Evolutionary conservation across 306 rosid species (phyloP).

Genomic region (Canavalia ensiformis): DNA sequence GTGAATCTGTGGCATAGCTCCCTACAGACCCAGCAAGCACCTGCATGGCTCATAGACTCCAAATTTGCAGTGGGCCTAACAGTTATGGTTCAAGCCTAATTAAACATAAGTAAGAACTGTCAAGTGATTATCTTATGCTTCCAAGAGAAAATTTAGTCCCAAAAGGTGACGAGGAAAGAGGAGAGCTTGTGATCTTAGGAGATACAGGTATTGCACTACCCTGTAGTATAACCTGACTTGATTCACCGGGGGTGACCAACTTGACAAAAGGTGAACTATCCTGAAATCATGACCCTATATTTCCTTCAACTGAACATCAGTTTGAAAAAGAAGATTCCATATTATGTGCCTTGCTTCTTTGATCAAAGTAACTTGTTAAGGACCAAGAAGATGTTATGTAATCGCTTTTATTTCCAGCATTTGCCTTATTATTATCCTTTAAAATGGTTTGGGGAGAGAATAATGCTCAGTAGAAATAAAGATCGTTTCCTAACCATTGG

Average conservation of each 20-base stretch:
- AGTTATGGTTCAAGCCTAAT: no score
- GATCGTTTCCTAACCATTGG: constrained; percentile 84
- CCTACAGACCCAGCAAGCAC: no score
- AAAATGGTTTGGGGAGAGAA: constrained; percentile 77
- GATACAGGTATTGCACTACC: constrained; percentile 55
- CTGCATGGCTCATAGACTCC: no score
- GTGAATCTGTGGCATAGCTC: no score
- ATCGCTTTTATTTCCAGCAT: constrained; percentile 69
- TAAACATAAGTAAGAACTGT: neutral
- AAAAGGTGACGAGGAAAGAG: constrained; percentile 86
- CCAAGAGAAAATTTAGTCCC: constrained; percentile 76
- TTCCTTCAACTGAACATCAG: constrained; percentile 71
- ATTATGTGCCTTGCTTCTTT: constrained; percentile 41
- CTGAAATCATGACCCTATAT: constrained; percentile 48
- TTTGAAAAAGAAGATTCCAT: constrained; percentile 51
- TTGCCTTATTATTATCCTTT: constrained; percentile 91
- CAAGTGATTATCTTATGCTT: constrained; percentile 55
- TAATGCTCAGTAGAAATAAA: constrained; percentile 79
- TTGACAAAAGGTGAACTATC: constrained; percentile 52
- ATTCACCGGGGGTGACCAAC: constrained; percentile 54
- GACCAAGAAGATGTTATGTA: constrained; percentile 59
- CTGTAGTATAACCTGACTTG: constrained; percentile 51
- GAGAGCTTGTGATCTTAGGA: constrained; percentile 58
- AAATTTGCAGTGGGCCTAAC: no score
- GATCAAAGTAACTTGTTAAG: constrained; percentile 64